A percentile compares a stretch with the other conserved stretches of the same genome.
Conservation (phyloP, 148 eudicot species). For the Rhododendron williamsianum region DNA sequence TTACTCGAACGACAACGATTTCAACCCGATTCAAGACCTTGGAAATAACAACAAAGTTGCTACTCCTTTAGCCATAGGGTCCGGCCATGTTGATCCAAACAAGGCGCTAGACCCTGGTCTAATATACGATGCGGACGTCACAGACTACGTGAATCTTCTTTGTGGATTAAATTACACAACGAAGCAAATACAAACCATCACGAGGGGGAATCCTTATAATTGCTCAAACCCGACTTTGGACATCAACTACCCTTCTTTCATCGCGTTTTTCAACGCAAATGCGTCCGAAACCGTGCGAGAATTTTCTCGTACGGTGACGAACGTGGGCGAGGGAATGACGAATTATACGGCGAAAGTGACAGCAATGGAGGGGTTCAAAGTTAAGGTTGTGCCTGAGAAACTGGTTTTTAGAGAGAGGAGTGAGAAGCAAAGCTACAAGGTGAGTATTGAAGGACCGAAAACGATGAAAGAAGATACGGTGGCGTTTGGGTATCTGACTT, state of each 20-base stretch:
- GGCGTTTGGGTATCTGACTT: constrained; percentile 31
- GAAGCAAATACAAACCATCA: constrained; percentile 21
- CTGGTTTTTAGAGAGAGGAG: constrained; percentile 26
- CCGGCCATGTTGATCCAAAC: constrained; percentile 36
- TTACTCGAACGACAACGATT: constrained; percentile 15
- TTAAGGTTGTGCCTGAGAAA: constrained; percentile 25
- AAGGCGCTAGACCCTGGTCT: constrained; percentile 34
- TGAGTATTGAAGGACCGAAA: constrained; percentile 24
- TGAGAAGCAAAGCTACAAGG: constrained; percentile 31
- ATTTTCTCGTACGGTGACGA: constrained; percentile 30
- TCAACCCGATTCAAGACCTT: constrained; percentile 22
- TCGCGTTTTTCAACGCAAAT: constrained; percentile 12
- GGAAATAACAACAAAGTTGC: constrained; percentile 15
- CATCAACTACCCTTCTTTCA: constrained; percentile 37
- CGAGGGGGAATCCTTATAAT: constrained; percentile 13
- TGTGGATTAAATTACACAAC: constrained; percentile 25
- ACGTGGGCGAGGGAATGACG: constrained; percentile 25
- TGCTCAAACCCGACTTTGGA: constrained; percentile 25
- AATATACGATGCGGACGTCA: constrained; percentile 16
- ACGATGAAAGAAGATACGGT: constrained; percentile 9
- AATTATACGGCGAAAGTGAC: constrained; percentile 20
- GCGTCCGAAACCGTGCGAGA: background rate
- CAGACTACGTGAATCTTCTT: constrained; percentile 24
- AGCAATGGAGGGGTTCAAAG: constrained; percentile 11
- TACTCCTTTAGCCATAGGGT: constrained; percentile 25